Evolutionary conservation across 192 early-diverging fungal species (phyloP).

Genomic region (Rhizoclosmatium globosum): DNA sequence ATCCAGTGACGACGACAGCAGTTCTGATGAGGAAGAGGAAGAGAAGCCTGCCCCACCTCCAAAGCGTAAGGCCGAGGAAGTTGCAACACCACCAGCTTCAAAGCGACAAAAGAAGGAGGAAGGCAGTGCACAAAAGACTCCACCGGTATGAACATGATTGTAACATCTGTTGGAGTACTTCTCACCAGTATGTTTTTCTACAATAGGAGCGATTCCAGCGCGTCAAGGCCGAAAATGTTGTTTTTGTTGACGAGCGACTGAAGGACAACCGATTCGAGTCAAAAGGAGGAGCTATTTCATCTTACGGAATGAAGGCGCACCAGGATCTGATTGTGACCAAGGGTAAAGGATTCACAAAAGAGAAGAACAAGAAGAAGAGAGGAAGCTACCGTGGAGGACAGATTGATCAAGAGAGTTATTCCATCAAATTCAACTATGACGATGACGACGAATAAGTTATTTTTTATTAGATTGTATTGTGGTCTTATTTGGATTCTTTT

Average conservation of each 20-base stretch:
- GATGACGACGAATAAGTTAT: neutral
- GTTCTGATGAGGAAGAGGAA: constrained; percentile 37
- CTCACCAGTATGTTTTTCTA: neutral
- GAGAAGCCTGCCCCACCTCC: neutral
- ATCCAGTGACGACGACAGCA: constrained; percentile 23
- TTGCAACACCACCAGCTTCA: constrained; percentile 36
- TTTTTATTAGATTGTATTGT: too few relatives aligned
- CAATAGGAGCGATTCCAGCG: constrained; percentile 79
- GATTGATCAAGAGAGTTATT: constrained; percentile 85
- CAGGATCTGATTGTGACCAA: constrained; percentile 88
- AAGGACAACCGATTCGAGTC: constrained; percentile 83
- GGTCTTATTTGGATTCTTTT: too few relatives aligned
- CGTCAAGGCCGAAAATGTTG: constrained; percentile 81
- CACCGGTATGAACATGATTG: neutral
- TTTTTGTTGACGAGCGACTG: constrained; percentile 78
- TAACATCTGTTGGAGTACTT: neutral
- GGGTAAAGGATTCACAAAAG: constrained; percentile 92
- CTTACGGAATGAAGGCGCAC: constrained; percentile 94
- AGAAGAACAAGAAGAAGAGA: constrained; percentile 91
- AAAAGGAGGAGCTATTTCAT: constrained; percentile 70
- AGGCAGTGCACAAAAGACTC: neutral
- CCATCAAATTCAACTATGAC: constrained; percentile 82
- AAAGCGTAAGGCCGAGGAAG: neutral
- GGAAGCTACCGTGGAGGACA: constrained; percentile 92
- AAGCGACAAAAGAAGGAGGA: constrained; percentile 12